A percentile compares a stretch with the other conserved stretches of the same genome.
Evolutionary conservation across 164 flowering plant species (phyloP).

Genomic region (Piper longum): DNA sequence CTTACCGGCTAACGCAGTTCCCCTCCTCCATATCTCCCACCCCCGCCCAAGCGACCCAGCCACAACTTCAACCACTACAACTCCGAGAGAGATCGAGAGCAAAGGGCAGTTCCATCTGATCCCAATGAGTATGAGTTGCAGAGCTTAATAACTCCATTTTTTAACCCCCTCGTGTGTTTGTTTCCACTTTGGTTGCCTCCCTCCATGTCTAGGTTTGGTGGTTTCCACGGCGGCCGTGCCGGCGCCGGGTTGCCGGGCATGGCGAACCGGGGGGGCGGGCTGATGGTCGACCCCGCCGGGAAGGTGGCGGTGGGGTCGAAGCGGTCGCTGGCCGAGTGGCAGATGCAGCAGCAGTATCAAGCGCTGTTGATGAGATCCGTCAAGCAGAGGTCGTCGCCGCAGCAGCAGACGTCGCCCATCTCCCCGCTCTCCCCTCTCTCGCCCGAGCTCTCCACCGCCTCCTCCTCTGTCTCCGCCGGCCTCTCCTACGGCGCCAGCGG

Average conservation of each 20-base stretch:
- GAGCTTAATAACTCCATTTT: not conserved
- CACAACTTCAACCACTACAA: not conserved
- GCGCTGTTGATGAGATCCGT: conserved; percentile 39
- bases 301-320: conserved; percentile 21
- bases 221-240: not conserved
- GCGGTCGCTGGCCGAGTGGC: conserved; percentile 36
- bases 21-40: not conserved
- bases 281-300: not conserved
- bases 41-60: not conserved
- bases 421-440: conserved; percentile 31
- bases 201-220: conserved; percentile 8
- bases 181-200: not conserved
- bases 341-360: conserved; percentile 12
- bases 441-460: conserved; percentile 10
- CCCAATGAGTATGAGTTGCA: not conserved
- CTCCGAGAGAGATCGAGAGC: too few relatives aligned
- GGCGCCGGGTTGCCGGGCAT: not conserved
- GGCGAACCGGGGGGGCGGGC: not conserved
- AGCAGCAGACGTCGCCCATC: conserved; percentile 23
- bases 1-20: conserved; percentile 1
- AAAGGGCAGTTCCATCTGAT: too few relatives aligned
- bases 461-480: conserved; percentile 1
- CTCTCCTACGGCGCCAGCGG: not conserved
- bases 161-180: not conserved
- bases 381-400: conserved; percentile 25